Base-by-base conservation (phyloP, 257 asterid species). In the Jasminum sambac region DNA sequence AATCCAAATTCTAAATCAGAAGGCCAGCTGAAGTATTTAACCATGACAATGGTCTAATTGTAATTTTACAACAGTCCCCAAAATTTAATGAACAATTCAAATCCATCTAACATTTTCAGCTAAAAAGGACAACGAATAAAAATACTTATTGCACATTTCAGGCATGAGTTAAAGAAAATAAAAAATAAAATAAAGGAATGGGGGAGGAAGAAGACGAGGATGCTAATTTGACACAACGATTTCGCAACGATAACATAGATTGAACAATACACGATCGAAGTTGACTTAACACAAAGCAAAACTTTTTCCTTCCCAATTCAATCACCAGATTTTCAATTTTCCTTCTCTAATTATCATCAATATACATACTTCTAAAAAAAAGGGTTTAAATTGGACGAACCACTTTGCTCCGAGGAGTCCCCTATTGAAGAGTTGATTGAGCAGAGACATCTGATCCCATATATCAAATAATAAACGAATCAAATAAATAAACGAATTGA, bases 391-490 rank as follows among this genome's bases (percentile, higher is more conserved):
- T 67, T 44, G 61, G 71, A 77, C 90, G 68, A 12, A 94, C 99
- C 99, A 88, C 75, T 91, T 94, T 19, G 96, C 78, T 71, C 96
- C 99, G 38, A 85, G 83, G 78, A 86, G 84, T 39, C 96, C 97
- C 71, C 97, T 77, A 81, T 89, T 91, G 84, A 94, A 94, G 77
- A 94, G 89, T 42, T 94, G 96, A 85, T 94, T 91, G 84, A 94
- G 84, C 71, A 91, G 67, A 50, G 95, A 83, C 95, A 87, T 86
- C 40, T 43, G 68, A 16, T 55, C 5, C 42, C 30, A 58, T 26
- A 41, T 17, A 55, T 9, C 36, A 23, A 21, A 30, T 30, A 1
- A 4, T 30, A 30, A 30, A 30, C 36, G 36, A 55, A 55, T 55
- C n/a, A n/a, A n/a, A n/a, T n/a, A n/a, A 1, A 4, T 30, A 30